Evolutionary conservation across 2,329 filamentous ascomycete genomes (phyloP).

Genomic region (Dactylonectria estremocensis): DNA sequence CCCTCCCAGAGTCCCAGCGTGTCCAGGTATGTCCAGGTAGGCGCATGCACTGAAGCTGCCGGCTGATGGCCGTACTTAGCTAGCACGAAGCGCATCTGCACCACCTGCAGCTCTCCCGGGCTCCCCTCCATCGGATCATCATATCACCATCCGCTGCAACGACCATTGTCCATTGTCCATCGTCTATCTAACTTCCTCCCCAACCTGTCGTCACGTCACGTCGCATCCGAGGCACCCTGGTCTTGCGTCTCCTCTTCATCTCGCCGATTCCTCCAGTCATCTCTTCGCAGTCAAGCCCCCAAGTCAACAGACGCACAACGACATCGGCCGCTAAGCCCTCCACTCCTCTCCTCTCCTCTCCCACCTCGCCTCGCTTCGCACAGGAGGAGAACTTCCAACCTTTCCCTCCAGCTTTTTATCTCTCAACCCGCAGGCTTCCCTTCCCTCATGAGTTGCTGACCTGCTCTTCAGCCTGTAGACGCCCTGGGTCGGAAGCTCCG

Average conservation of each 20-base stretch:
- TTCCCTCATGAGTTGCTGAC: constrained; percentile 47
- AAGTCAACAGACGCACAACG: constrained; percentile 35
- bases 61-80: background rate
- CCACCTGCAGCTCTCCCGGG: constrained; percentile 16
- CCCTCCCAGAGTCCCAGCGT: background rate
- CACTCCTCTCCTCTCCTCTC: constrained; percentile 2
- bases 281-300: constrained; percentile 17
- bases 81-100: background rate
- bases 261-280: background rate
- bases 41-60: constrained; percentile 17
- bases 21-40: background rate
- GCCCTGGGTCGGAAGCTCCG: constrained; percentile 40
- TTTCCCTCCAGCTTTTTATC: constrained; percentile 8
- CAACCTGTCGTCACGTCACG: constrained; percentile 16
- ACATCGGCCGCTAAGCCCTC: constrained; percentile 28
- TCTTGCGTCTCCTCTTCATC: constrained; percentile 21
- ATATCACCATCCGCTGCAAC: constrained; percentile 30
- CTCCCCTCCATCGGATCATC: constrained; percentile 44
- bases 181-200: constrained; percentile 26
- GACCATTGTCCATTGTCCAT: constrained; percentile 2
- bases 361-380: background rate
- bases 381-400: background rate
- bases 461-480: constrained; percentile 38
- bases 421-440: constrained; percentile 18
- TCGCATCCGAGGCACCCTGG: constrained; percentile 21